These are phyloP conservation scores for Mycena albidolilacea DNA, from an alignment of 768 basidiomycete species.

Conservation along the genomic window DNA sequence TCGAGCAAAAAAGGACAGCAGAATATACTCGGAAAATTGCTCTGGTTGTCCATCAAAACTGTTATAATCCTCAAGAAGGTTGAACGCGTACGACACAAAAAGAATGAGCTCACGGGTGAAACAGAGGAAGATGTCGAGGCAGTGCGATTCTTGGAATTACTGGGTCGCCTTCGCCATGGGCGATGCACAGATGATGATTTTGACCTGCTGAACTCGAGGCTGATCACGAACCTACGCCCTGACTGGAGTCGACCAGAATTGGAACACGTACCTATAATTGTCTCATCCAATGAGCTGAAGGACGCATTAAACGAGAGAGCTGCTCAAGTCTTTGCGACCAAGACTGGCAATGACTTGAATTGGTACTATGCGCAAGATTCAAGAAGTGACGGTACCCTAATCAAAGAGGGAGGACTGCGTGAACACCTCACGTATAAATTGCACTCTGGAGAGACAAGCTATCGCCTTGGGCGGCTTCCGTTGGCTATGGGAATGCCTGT, in stretches of 20 bases:
- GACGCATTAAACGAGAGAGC: conserved; percentile 53
- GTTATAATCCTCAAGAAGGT: conserved; percentile 47
- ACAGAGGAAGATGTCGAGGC: conserved; percentile 48
- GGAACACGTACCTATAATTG: conserved; percentile 52
- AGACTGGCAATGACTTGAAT: conserved; percentile 33
- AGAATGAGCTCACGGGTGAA: conserved; percentile 2
- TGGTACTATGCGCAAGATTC: conserved; percentile 51
- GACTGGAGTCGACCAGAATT: conserved; percentile 37
- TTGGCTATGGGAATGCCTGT: conserved; percentile 58
- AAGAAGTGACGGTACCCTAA: conserved; percentile 10
- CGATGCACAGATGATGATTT: conserved; percentile 46
- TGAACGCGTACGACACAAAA: conserved; percentile 23
- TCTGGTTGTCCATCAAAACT: conserved; percentile 36
- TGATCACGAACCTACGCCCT: conserved; percentile 19
- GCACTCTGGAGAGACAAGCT: conserved; percentile 44
- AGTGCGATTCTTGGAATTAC: conserved; percentile 40
- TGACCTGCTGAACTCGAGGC: conserved; percentile 29
- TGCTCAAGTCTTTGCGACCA: conserved; percentile 44
- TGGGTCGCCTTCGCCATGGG: conserved; percentile 46
- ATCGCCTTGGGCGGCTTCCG: too few species aligned
- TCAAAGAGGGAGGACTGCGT: conserved; percentile 40
- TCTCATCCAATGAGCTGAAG: conserved; percentile 52
- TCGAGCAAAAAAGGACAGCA: conserved; percentile 38
- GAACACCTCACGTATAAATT: conserved; percentile 33
- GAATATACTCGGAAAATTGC: conserved; percentile 46